phyloP scores from a whole-genome alignment of 495 filamentous ascomycete genomes.

The Neurospora sublineolata region DNA sequence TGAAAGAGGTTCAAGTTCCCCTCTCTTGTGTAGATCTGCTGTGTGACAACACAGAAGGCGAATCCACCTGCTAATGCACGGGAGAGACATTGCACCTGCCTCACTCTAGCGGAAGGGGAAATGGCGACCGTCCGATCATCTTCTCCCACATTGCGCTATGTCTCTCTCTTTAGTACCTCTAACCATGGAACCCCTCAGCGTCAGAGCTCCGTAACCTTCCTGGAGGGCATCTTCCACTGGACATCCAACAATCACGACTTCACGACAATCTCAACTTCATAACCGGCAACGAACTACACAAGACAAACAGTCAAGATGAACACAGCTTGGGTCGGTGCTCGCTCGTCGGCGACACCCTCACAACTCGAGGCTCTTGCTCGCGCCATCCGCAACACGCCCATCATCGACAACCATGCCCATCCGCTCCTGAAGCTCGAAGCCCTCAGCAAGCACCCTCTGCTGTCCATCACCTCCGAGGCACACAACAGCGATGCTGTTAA shows the following conservation, averaged over 20 bases:
- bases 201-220: neutral
- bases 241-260: neutral
- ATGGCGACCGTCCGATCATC: too few relatives aligned
- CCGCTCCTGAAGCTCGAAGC: constrained; percentile 36
- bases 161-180: neutral
- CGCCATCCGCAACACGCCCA: constrained; percentile 53
- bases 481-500: constrained; percentile 48
- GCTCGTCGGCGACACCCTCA: constrained; percentile 17
- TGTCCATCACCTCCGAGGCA: constrained; percentile 65
- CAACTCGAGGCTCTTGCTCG: constrained; percentile 24
- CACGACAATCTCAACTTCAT: neutral
- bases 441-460: constrained; percentile 43
- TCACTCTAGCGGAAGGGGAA: neutral
- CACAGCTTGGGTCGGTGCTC: constrained; percentile 21
- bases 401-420: constrained; percentile 87
- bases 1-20: neutral
- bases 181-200: neutral
- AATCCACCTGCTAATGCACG: neutral
- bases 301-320: neutral
- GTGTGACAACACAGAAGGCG: neutral
- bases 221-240: neutral
- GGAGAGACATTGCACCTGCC: neutral
- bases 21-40: neutral
- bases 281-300: neutral
- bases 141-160: too few relatives aligned